A percentile compares a stretch with the other conserved stretches of the same genome.
These are phyloP conservation scores for Gypsophila paniculata DNA, from an alignment of 179 eudicot genomes.

Conservation along the genomic window DNA sequence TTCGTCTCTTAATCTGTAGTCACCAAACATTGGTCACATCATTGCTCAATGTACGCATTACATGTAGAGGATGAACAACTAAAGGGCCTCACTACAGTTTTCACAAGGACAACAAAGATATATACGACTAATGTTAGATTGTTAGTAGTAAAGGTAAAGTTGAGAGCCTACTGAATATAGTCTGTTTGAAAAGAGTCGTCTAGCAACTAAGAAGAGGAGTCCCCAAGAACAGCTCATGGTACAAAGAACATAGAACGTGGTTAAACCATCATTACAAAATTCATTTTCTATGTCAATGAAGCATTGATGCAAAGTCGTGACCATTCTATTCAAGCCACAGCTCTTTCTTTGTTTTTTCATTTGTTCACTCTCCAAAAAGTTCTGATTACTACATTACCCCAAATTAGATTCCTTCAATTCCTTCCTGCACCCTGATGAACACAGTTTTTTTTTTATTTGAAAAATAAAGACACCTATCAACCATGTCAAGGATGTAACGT, in stretches of 20 bases:
- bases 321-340: background rate
- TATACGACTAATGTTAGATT: background rate
- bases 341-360: background rate
- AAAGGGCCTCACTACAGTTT: background rate
- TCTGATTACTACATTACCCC: background rate
- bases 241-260: background rate
- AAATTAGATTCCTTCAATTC: background rate
- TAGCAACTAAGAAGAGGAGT: background rate
- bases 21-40: slow-evolving; percentile 2
- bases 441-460: too few species aligned
- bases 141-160: background rate
- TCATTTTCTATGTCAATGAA: background rate
- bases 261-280: background rate
- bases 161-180: background rate
- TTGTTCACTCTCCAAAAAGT: background rate
- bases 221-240: background rate
- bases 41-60: background rate
- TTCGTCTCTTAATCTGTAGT: slow-evolving; percentile 75
- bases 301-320: background rate
- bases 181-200: background rate
- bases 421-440: too few species aligned
- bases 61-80: background rate
- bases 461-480: background rate
- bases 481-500: background rate
- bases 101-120: background rate